Percentiles rank a stretch among this genome's conserved stretches.
These are phyloP conservation scores for Penicillium polonicum DNA, from an alignment of 2,329 filamentous ascomycete species.

Conservation along the genomic window DNA sequence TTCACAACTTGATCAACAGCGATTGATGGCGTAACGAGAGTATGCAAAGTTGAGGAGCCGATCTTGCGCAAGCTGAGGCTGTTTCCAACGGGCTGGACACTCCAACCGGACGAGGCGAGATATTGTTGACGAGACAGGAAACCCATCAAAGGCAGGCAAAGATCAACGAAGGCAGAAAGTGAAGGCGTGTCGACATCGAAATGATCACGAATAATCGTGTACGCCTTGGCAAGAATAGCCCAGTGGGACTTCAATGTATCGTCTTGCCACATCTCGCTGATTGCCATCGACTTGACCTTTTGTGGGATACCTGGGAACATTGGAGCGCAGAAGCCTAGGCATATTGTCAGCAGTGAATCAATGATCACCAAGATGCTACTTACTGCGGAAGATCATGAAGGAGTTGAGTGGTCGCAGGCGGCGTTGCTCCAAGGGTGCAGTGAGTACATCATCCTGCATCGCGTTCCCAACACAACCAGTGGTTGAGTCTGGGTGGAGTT, in stretches of 20 bases:
- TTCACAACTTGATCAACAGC: not conserved
- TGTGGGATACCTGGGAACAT: constrained; percentile 51
- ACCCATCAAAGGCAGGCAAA: not conserved
- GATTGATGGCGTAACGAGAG: not conserved
- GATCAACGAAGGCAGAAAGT: not conserved
- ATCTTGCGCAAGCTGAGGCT: not conserved
- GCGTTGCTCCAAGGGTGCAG: not conserved
- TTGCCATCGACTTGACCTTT: constrained; percentile 53
- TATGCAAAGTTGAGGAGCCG: not conserved
- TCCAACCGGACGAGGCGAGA: not conserved
- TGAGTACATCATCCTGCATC: not conserved
- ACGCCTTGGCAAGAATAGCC: constrained; percentile 55
- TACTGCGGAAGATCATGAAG: constrained; percentile 42
- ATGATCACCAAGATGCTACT: constrained; percentile 14
- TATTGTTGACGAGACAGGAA: not conserved
- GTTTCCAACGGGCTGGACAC: not conserved
- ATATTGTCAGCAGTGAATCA: constrained; percentile 3
- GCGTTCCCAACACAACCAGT: not conserved
- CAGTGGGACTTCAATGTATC: constrained; percentile 54
- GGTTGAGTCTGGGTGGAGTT: not conserved
- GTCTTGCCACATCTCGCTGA: constrained; percentile 51
- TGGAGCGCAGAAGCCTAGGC: constrained; percentile 48
- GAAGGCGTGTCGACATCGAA: constrained; percentile 16
- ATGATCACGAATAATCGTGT: constrained; percentile 54
- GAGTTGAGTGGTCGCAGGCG: constrained; percentile 32